phyloP scores from a whole-genome alignment of 768 basidiomycete species.

The Boletus rex-veris region DNA sequence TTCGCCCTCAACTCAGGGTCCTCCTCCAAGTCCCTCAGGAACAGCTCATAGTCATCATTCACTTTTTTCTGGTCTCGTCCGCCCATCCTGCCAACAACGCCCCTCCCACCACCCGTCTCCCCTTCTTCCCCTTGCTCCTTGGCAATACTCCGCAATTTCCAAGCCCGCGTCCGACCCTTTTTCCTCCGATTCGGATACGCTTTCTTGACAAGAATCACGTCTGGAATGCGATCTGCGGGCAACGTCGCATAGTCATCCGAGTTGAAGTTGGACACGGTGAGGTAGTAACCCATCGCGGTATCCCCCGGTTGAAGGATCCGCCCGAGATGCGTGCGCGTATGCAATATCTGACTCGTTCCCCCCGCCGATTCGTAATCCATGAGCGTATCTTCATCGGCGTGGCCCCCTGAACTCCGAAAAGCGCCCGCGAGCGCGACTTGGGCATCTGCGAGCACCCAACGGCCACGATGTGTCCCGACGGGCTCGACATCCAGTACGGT shows the following conservation, averaged over 20 bases:
- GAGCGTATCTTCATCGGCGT: constrained; percentile 45
- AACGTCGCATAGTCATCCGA: constrained; percentile 78
- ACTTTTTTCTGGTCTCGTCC: constrained; percentile 90
- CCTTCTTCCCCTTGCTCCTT: constrained; percentile 88
- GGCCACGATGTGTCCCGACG: constrained; percentile 63
- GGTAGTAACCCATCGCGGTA: constrained; percentile 85
- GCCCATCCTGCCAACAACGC: constrained; percentile 87
- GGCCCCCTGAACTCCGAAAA: constrained; percentile 53
- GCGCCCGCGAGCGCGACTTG: constrained; percentile 87
- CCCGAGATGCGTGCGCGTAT: constrained; percentile 96
- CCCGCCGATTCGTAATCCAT: constrained; percentile 64
- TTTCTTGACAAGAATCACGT: constrained; percentile 93
- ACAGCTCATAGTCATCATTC: constrained; percentile 94
- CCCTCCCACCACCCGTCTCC: constrained; percentile 70
- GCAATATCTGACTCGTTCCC: constrained; percentile 74
- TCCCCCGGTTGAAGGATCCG: constrained; percentile 93
- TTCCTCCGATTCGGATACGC: constrained; percentile 91
- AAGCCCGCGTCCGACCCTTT: constrained; percentile 79
- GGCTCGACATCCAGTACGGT: constrained; percentile 93
- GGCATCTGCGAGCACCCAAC: constrained; percentile 80
- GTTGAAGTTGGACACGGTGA: constrained; percentile 91
- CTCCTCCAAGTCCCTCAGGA: constrained; percentile 92
- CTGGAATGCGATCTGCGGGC: constrained; percentile 67
- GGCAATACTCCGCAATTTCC: constrained; percentile 90
- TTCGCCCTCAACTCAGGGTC: constrained; percentile 85